A percentile compares a stretch with the other conserved stretches of the same genome.
phyloP scores from a whole-genome alignment of 768 basidiomycete species.

The Lanmaoa pseudosensibilis region DNA sequence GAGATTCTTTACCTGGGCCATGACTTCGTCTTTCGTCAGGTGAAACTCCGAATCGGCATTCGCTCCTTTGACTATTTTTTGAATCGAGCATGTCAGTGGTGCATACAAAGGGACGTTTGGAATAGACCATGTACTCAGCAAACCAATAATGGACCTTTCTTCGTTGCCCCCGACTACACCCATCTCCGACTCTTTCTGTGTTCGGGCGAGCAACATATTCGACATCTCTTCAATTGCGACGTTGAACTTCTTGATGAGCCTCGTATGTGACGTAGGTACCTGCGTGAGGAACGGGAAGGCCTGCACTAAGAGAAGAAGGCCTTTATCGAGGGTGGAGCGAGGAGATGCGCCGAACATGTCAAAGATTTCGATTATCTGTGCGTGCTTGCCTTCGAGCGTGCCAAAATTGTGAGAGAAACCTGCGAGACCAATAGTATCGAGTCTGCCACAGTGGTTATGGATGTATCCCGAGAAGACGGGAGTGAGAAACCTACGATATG shows the following conservation, averaged over 20 bases:
- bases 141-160: slow-evolving; percentile 28
- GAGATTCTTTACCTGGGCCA: slow-evolving; percentile 20
- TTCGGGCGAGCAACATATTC: slow-evolving; percentile 37
- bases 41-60: slow-evolving; percentile 20
- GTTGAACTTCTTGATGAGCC: slow-evolving; percentile 31
- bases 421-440: not conserved
- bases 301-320: slow-evolving; percentile 37
- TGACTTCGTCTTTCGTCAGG: slow-evolving; percentile 31
- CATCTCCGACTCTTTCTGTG: slow-evolving; percentile 32
- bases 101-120: slow-evolving; percentile 14
- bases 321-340: slow-evolving; percentile 20
- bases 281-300: slow-evolving; percentile 36
- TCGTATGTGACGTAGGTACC: slow-evolving; percentile 37
- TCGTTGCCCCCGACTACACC: slow-evolving; percentile 20
- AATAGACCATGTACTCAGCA: slow-evolving; percentile 16
- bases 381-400: slow-evolving; percentile 46
- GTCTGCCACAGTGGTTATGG: not conserved
- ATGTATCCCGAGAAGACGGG: not conserved
- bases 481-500: not conserved
- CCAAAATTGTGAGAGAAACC: slow-evolving; percentile 46
- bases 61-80: slow-evolving; percentile 37
- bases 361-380: slow-evolving; percentile 42
- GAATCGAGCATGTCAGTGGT: not conserved
- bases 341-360: slow-evolving; percentile 33
- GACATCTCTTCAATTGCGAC: slow-evolving; percentile 41